Conservation (phyloP, 768 basidiomycete genomes). For the Daedaleopsis sinensis region DNA sequence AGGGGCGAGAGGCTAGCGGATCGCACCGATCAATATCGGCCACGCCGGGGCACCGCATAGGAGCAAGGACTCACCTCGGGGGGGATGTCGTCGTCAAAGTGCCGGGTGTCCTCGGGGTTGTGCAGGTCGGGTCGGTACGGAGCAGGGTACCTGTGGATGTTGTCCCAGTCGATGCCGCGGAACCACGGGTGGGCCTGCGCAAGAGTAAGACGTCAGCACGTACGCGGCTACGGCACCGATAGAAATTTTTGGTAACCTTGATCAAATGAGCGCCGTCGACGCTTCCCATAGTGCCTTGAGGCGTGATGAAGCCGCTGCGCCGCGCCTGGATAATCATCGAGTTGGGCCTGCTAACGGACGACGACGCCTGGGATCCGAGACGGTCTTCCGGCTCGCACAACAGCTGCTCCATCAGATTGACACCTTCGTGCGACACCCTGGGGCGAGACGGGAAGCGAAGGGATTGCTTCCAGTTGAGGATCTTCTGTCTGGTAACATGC, state of each 20-base stretch:
- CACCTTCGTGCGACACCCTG: slow-evolving; percentile 82
- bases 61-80: slow-evolving; percentile 60
- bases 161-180: slow-evolving; percentile 86
- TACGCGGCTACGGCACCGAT: slow-evolving; percentile 3
- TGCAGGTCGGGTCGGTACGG: slow-evolving; percentile 89
- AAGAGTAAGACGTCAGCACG: slow-evolving; percentile 1
- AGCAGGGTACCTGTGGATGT: slow-evolving; percentile 80
- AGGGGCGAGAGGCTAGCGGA: slow-evolving; percentile 76
- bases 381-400: slow-evolving; percentile 97
- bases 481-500: slow-evolving; percentile 95
- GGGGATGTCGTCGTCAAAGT: slow-evolving; percentile 95
- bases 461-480: slow-evolving; percentile 91
- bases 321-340: slow-evolving; percentile 75
- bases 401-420: slow-evolving; percentile 84
- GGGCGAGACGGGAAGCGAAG: slow-evolving; percentile 87
- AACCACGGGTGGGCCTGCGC: slow-evolving; percentile 86
- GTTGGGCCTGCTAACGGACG: slow-evolving; percentile 74
- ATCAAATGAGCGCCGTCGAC: slow-evolving; percentile 89
- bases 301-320: slow-evolving; percentile 70
- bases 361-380: slow-evolving; percentile 73
- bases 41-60: neutral
- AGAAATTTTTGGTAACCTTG: slow-evolving; percentile 55
- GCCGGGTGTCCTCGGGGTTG: slow-evolving; percentile 85
- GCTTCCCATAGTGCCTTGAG: slow-evolving; percentile 48
- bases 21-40: neutral